Evolutionary conservation across 352 stramenopile species (phyloP), one percentile per base, ranked within the genome.

Genomic region (Globisporangium cederbergense): DNA sequence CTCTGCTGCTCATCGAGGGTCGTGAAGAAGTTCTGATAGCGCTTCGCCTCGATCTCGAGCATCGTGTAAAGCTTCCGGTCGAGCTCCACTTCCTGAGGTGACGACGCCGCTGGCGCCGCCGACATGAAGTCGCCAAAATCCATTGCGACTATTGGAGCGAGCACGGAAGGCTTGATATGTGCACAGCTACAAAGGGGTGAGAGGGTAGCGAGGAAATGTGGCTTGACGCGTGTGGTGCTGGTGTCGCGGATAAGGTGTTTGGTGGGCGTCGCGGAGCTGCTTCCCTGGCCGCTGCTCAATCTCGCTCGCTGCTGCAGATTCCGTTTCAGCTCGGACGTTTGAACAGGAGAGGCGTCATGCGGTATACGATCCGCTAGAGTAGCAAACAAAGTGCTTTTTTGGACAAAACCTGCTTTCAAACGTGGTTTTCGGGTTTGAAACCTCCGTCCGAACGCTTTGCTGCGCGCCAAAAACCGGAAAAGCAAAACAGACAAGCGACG

Each of bases 21-120:
- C 38, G 67, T 56, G 65, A 88, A 91, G 73, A 91, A 91, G 28
- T 65, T 70, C 47, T 72, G 64, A 65, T 91, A 91, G 43, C 81
- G 79, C 65, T 46, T 63, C n/a, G 56, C 58, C 64, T 91, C 81
- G 2, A 82, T 56, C 32, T 89, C 81, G 42, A 87, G 75, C 81
- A 91, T 91, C 10, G 74, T 80, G 63, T 81, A 91, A 22, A 83
- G 68, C 64, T 76, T 54, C 16, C 54, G 32, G 50, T 76, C 73
- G 25, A 76, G 66, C 46, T 65, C 68, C 14, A 66, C 47, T 2
- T 58, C 60, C 11, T 51, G 22, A 8, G 50, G 36, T 6, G 62
- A 34, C 32, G 46, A 10, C 2, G 54, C 7, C 36, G 36, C 42
- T 22, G 62, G 51, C 30, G 32, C 42, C 42, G 61, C 61, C 22